These are phyloP conservation scores for Trametes elegans DNA, from an alignment of 768 basidiomycete genomes.

Conservation along the genomic window DNA sequence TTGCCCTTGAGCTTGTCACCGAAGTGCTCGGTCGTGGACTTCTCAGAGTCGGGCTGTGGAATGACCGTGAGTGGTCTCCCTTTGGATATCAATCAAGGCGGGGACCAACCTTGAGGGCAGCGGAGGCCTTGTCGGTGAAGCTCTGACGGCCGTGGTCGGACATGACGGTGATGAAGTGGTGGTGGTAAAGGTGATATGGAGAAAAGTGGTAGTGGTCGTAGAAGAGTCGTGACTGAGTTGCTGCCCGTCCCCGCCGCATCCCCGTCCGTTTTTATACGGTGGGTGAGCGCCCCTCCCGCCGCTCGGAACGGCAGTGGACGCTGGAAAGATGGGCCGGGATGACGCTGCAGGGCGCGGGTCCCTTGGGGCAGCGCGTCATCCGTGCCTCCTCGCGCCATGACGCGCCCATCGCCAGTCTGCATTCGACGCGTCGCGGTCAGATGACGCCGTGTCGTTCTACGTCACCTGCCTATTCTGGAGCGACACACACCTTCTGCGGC, in stretches of 20 bases:
- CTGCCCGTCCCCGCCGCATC: background rate
- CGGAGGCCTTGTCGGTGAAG: slow-evolving; percentile 35
- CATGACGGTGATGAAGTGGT: slow-evolving; percentile 23
- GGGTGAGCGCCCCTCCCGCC: background rate
- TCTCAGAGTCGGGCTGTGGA: slow-evolving; percentile 35
- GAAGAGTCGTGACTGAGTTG: background rate
- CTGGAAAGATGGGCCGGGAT: slow-evolving; percentile 2
- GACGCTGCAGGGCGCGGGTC: background rate
- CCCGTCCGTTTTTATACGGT: background rate
- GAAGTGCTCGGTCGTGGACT: slow-evolving; percentile 38
- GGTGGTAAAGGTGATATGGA: background rate
- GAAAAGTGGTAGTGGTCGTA: background rate
- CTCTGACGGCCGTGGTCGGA: slow-evolving; percentile 35
- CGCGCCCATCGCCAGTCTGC: background rate
- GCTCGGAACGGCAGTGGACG: background rate
- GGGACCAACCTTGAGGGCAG: slow-evolving; percentile 32
- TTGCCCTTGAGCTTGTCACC: slow-evolving; percentile 37
- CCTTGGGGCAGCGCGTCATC: slow-evolving; percentile 5
- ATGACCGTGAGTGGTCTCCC: background rate
- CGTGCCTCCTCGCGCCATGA: background rate
- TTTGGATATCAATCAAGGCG: background rate
- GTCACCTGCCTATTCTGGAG: background rate
- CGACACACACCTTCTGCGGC: background rate
- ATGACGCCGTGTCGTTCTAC: background rate
- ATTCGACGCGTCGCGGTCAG: slow-evolving; percentile 7